Percentiles rank a stretch among this genome's conserved stretches.
Conservation (phyloP, 805 yeast species). For the Phaffomyces antillensis region DNA sequence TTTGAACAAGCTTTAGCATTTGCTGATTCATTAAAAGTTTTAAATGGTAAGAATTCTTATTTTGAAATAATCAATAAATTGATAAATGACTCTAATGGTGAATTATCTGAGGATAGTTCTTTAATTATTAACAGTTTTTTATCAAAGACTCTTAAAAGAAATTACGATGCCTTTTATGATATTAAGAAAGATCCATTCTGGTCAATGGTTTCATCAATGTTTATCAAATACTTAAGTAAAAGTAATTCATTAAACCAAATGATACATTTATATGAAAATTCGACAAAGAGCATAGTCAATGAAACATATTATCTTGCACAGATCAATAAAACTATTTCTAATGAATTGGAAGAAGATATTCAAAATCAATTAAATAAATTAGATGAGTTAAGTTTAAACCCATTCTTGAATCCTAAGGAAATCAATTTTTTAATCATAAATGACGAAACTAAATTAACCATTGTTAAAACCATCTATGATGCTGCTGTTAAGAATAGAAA, state of each 20-base stretch:
- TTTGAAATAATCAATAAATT: conserved; percentile 12
- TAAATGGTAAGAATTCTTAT: conserved; percentile 3
- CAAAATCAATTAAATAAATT: neutral
- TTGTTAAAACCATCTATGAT: conserved; percentile 17
- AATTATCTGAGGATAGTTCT: conserved; percentile 8
- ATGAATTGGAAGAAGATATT: neutral
- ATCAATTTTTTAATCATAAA: conserved; percentile 9
- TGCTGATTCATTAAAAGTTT: conserved; percentile 1
- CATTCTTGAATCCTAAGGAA: conserved; percentile 9
- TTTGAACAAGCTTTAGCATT: conserved; percentile 4
- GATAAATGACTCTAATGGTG: conserved; percentile 3
- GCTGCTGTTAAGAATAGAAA: conserved; percentile 7
- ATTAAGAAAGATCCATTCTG: conserved; percentile 12
- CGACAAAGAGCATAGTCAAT: conserved; percentile 7
- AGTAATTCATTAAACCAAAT: conserved; percentile 3
- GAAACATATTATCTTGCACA: conserved; percentile 7
- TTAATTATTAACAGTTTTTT: conserved; percentile 14
- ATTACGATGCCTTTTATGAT: conserved; percentile 1
- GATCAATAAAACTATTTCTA: neutral
- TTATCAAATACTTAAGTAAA: conserved; percentile 14
- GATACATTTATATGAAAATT: conserved; percentile 9
- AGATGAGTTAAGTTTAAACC: conserved; percentile 9
- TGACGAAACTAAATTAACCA: conserved; percentile 7
- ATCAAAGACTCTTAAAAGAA: conserved; percentile 3
- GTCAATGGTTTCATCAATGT: conserved; percentile 16